Conservation (phyloP, 495 filamentous ascomycete genomes). For the Lasiosphaeriaceae sp. region DNA sequence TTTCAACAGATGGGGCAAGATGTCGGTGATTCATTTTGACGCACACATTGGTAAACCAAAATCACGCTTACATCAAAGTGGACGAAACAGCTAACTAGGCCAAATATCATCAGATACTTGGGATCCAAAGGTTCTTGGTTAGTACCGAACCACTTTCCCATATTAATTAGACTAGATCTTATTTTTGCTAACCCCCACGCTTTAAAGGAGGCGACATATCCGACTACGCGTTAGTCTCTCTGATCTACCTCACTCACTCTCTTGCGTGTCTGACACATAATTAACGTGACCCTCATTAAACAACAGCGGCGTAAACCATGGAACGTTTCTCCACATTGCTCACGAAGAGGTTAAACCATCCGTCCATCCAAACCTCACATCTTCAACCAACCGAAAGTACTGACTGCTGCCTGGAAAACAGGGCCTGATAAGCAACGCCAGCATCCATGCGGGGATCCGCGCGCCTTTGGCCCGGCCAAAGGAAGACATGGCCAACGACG, state of each 20-base stretch:
- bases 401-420: constrained; percentile 27
- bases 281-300: not conserved
- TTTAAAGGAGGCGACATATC: constrained; percentile 36
- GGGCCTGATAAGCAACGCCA: constrained; percentile 73
- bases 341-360: constrained; percentile 35
- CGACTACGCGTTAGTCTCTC: constrained; percentile 42
- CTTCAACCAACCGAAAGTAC: too few species aligned
- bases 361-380: too few species aligned
- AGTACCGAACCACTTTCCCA: too few species aligned
- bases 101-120: constrained; percentile 78
- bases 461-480: constrained; percentile 64
- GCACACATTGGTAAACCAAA: constrained; percentile 50
- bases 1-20: constrained; percentile 60
- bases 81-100: too few species aligned
- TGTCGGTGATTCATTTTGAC: constrained; percentile 72
- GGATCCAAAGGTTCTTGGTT: constrained; percentile 55
- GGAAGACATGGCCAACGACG: constrained; percentile 77
- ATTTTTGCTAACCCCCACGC: too few species aligned
- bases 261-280: too few species aligned
- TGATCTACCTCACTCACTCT: too few species aligned
- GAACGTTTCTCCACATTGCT: constrained; percentile 57
- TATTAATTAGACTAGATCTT: too few species aligned
- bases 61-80: not conserved
- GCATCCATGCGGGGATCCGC: constrained; percentile 84
- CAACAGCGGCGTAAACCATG: constrained; percentile 72